A percentile compares a stretch with the other conserved stretches of the same genome.
Conservation (phyloP, 2,329 filamentous ascomycete genomes). For the Exophiala oligosperma region DNA sequence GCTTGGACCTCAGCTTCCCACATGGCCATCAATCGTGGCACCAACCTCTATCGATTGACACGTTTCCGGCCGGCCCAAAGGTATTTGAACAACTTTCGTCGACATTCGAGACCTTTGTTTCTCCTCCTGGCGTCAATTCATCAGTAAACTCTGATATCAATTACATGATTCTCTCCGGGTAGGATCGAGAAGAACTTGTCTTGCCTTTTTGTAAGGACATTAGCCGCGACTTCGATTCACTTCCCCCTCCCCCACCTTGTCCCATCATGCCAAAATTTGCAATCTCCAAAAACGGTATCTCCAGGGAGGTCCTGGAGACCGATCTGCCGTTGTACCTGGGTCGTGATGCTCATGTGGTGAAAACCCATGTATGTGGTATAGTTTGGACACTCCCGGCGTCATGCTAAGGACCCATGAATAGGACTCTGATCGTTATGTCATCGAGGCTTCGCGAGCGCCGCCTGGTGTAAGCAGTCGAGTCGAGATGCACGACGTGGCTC, state of each 20-base stretch:
- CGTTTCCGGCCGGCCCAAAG: background rate
- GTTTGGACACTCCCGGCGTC: background rate
- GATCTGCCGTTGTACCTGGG: constrained; percentile 18
- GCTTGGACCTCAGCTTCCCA: constrained; percentile 4
- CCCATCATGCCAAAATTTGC: constrained; percentile 12
- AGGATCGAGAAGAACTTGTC: background rate
- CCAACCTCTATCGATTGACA: background rate
- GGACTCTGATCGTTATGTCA: constrained; percentile 12
- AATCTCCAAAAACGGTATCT: constrained; percentile 13
- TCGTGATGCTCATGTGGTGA: constrained; percentile 12
- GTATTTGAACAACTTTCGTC: constrained; percentile 9
- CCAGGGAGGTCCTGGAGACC: constrained; percentile 15
- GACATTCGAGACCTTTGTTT: constrained; percentile 2
- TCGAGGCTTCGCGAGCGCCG: constrained; percentile 7
- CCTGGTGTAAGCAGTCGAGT: constrained; percentile 6
- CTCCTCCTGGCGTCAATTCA: constrained; percentile 12
- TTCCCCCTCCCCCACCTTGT: background rate
- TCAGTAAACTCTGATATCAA: constrained; percentile 1
- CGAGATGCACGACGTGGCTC: background rate
- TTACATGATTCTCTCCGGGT: constrained; percentile 7
- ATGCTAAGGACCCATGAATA: background rate
- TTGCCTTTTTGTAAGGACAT: background rate
- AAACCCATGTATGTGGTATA: constrained; percentile 7
- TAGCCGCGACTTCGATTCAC: no score
- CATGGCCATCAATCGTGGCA: constrained; percentile 2